phyloP scores from a whole-genome alignment of 1,284 basidiomycete genomes.

The Ganoderma sinense region DNA sequence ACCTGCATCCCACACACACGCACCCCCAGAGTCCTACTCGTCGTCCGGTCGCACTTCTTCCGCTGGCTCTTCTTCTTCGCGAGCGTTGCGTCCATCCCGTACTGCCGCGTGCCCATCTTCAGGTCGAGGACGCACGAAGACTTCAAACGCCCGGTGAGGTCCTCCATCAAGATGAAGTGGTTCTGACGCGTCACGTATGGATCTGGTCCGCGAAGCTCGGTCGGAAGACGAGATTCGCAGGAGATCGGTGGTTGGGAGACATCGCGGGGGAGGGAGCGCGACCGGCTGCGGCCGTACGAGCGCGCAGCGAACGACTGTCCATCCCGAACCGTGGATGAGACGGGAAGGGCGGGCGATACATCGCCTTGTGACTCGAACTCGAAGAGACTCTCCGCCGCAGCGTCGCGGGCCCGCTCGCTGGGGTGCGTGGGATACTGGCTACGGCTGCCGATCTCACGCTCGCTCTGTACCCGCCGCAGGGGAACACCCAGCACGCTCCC shows the following conservation, averaged over 20 bases:
- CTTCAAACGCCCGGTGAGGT: conserved; percentile 94
- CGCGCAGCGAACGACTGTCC: conserved; percentile 35
- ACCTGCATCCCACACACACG: conserved; percentile 99
- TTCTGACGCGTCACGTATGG: conserved; percentile 82
- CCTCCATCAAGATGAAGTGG: conserved; percentile 99
- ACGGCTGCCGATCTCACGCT: conserved; percentile 39
- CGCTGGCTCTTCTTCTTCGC: conserved; percentile 97
- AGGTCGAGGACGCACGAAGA: conserved; percentile 96
- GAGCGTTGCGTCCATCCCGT: conserved; percentile 93
- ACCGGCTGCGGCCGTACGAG: conserved; percentile 61
- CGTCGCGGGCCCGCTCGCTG: conserved; percentile 26
- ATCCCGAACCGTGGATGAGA: conserved; percentile 15
- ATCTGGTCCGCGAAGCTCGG: conserved; percentile 37
- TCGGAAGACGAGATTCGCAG: conserved; percentile 27
- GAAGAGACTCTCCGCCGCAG: conserved; percentile 46
- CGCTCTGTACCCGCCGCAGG: conserved; percentile 71
- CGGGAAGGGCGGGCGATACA: neutral
- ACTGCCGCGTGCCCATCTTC: conserved; percentile 99
- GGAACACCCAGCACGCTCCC: conserved; percentile 41
- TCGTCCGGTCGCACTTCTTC: conserved; percentile 97
- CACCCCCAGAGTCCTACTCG: conserved; percentile 89
- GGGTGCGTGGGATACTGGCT: conserved; percentile 27
- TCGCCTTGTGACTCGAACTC: conserved; percentile 54
- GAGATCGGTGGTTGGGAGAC: neutral
- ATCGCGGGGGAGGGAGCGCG: conserved; percentile 51